Base-by-base conservation (phyloP, 176 grass and related monocot genomes). In the Juncus inflexus region DNA sequence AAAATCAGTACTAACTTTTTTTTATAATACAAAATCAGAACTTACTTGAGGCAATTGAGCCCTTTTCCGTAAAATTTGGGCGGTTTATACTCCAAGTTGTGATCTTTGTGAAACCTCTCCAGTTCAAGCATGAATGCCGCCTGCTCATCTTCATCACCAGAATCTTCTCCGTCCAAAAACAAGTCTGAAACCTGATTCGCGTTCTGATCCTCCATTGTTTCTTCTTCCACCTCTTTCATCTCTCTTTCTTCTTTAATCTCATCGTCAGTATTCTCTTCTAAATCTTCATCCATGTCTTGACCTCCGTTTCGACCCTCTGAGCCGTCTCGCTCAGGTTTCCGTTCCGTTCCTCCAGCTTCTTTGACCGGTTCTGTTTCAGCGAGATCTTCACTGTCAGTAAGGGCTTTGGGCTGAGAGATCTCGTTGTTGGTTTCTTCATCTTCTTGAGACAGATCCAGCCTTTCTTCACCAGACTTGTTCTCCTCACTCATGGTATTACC, bases 21-120 rank as follows among this genome's bases (percentile, higher is more conserved):
- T 6, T 35, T 52, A 7, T 19, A 50, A 67, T 12, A 37, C 19
- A 9, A 16, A 55, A 71, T 12, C 4, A 58, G 28, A 37, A 75
- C 89, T 60, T 55, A 99, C 95, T 99, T 99, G 72, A 99, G 89
- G 73, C 95, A 99, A 79, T 99, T 99, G 45, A 99, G 64, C 57
- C 85, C 95, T 76, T 92, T 85, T 51, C 89, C 95, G n/a, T 99
- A 99, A 58, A 99, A 99, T 79, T 90, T 99, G 15, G 95, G 95
- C 39, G 95, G 76, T 78, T 99, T 99, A 80, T 92, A 99, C 73
- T 99, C 95, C 65, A 99, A 69, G 42, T 37, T 74, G 57, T 81
- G 86, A 12, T 92, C 89, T 67, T 63, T 90, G 60, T 94, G 80
- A 73, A 94, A 99, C 63, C 74, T 84, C 52, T 99, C 95, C 49